phyloP scores from a whole-genome alignment of 192 early-diverging fungal species.

The Backusella westeae region DNA sequence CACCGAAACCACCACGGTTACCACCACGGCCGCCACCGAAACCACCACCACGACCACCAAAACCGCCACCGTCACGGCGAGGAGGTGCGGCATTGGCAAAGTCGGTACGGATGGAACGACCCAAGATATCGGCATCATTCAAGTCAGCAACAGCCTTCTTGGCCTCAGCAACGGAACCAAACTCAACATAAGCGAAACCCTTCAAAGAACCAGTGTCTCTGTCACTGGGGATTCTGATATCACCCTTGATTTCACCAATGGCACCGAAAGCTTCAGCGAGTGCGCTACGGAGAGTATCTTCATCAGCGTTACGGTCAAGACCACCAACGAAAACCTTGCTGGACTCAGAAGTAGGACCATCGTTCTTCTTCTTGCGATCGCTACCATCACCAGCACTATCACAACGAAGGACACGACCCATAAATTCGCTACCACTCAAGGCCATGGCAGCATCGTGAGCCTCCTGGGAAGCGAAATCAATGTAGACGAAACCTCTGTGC shows the following conservation, averaged over 20 bases:
- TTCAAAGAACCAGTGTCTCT: conserved; percentile 70
- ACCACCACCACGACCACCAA: conserved; percentile 49
- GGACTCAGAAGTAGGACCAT: conserved; percentile 38
- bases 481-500: conserved; percentile 87
- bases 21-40: conserved; percentile 42
- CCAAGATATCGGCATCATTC: conserved; percentile 75
- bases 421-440: conserved; percentile 69
- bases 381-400: conserved; percentile 63
- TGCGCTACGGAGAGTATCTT: conserved; percentile 44
- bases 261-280: conserved; percentile 48
- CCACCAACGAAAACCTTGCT: conserved; percentile 84
- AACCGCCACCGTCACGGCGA: conserved; percentile 47
- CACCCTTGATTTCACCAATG: conserved; percentile 60
- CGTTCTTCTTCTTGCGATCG: conserved; percentile 13
- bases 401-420: conserved; percentile 79
- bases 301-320: conserved; percentile 63
- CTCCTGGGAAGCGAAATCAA: conserved; percentile 74
- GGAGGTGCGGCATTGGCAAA: conserved; percentile 57
- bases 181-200: conserved; percentile 93
- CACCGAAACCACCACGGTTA: conserved; percentile 19
- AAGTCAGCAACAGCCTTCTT: conserved; percentile 73
- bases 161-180: conserved; percentile 62
- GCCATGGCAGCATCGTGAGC: conserved; percentile 67
- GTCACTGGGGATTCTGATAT: conserved; percentile 72
- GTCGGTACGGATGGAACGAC: conserved; percentile 85